A percentile compares a stretch with the other conserved stretches of the same genome.
Evolutionary conservation across 805 yeast genomes (phyloP).

Genomic region (Cyberlindnera xylosilytica): DNA sequence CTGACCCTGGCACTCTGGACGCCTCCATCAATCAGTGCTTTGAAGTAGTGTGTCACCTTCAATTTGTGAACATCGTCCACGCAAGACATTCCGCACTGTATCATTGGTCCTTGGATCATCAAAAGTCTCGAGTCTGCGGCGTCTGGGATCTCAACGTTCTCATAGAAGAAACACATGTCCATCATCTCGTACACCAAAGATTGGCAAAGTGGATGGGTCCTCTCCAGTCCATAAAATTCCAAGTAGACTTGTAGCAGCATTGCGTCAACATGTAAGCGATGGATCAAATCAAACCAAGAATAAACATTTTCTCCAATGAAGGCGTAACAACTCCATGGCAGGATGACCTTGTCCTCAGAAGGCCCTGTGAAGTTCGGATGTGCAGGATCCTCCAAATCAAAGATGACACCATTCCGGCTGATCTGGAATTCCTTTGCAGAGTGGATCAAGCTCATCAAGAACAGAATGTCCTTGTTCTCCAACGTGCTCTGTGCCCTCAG

Average conservation of each 20-base stretch:
- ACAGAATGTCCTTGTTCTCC: conserved; percentile 20
- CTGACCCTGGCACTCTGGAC: conserved; percentile 21
- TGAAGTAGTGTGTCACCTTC: conserved; percentile 16
- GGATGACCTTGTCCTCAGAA: background rate
- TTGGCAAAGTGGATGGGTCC: conserved; percentile 21
- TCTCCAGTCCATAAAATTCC: conserved; percentile 32
- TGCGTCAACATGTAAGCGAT: conserved; percentile 35
- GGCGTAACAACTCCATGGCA: conserved; percentile 24
- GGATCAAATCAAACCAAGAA: conserved; percentile 29
- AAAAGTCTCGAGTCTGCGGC: conserved; percentile 20
- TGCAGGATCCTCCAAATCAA: conserved; percentile 14
- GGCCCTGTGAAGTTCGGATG: conserved; percentile 19
- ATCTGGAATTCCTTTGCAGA: conserved; percentile 28
- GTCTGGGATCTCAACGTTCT: conserved; percentile 7
- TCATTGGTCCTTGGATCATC: conserved; percentile 26
- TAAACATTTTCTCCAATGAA: conserved; percentile 17
- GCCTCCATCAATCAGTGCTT: conserved; percentile 16
- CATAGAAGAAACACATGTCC: conserved; percentile 18
- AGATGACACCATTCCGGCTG: conserved; percentile 15
- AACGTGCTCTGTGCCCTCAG: conserved; percentile 9
- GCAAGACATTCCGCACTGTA: conserved; percentile 20
- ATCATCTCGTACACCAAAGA: conserved; percentile 19
- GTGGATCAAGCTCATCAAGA: conserved; percentile 25
- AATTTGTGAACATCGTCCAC: conserved; percentile 12
- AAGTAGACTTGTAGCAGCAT: conserved; percentile 33